Base-by-base conservation (phyloP, 176 grass and related monocot species). In the Aegilops umbellulata region DNA sequence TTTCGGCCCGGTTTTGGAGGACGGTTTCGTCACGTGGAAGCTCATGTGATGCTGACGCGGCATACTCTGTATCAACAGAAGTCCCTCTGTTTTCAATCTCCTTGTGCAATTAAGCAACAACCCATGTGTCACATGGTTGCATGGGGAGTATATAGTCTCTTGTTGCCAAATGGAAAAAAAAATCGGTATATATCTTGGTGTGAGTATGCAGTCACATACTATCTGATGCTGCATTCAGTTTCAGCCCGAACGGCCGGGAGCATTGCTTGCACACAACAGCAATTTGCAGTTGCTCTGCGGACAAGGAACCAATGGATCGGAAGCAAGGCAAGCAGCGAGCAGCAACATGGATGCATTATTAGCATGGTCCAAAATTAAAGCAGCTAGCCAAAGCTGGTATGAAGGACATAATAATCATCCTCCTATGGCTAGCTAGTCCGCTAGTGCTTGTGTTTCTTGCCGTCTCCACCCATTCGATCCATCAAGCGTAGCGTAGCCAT, bases 241-340 rank as follows among this genome's bases (percentile, higher is more conserved):
- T 22, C 36, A 25, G 10, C 22, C 22, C n/a, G 69, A 34, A 16
- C 47, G 27, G 58, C 10, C 17, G 8, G 41, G 16, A 31, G 79
- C 29, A 74, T 93, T 83, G 92, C 92, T 89, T 94, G 83, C 83
- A 91, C 92, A 94, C 92, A 76, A 87, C 92, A 76, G 78, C 32
- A 84, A 5, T n/a, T 79, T 20, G 34, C 23, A 8, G 44, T 69
- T 84, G 65, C 64, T 46, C 49, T 15, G 24, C 22, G 31, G 7
- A 73, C 62, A 90, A 88, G 76, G 38, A 74, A 78, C 7, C 68
- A 30, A 7, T 42, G 20, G 4, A 30, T 19, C 42, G 24, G 44
- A 60, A 38, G 36, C 60, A 74, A 83, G 2, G 32, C 20, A 41
- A 51, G 25, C 44, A 47, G 6, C 51, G 67, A 11, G 6, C 22